Evolutionary conservation across 768 basidiomycete genomes (phyloP), one percentile per base, ranked within the genome.

Genomic region (Mycena indigotica): DNA sequence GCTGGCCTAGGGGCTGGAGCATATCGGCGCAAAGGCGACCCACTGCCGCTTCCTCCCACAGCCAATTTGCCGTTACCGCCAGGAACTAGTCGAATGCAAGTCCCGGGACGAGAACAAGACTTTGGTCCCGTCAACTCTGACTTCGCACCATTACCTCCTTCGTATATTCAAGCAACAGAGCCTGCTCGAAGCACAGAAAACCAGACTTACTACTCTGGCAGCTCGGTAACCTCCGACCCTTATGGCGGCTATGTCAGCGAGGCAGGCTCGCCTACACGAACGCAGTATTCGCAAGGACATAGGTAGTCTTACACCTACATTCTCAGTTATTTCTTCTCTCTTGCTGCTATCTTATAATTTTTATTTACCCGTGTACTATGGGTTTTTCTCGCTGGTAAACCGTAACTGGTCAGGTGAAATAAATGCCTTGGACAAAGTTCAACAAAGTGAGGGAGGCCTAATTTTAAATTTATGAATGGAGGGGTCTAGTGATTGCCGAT

Each of bases 101-200:
- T 61, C n/a, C 51, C 50, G 0, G 59, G 63, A 19, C 55, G 63
- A 28, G 63, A 64, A 39, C 63, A 61, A 19, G 63, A 64, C 19
- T 32, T 39, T 16, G 63, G 63, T 23, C 59, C 63, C 13, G 46
- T 48, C 24, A n/a, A n/a, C 28, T 26, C 46, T 6, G 46, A 28
- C 5, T 48, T 26, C 28, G 46, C 24, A 26, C 15, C 21, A 2
- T 48, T 64, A 3, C 63, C 59, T 17, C 63, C 63, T 2, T 56
- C 50, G 12, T 64, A 64, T 30, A 26, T 40, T 30, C 63, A 64
- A 46, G 63, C 63, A 4, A 61, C 59, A 21, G 56, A 58, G 28
- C 51, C 58, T 23, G 5, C 5, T 23, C 24, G 24, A 23, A 28
- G 6, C 5, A 5, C 32, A 35, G 32, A 23, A 28, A 15, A 5